These are phyloP conservation scores for Cryptosporidium tyzzeri DNA, from an alignment of 169 alveolate genomes.

Conservation along the genomic window DNA sequence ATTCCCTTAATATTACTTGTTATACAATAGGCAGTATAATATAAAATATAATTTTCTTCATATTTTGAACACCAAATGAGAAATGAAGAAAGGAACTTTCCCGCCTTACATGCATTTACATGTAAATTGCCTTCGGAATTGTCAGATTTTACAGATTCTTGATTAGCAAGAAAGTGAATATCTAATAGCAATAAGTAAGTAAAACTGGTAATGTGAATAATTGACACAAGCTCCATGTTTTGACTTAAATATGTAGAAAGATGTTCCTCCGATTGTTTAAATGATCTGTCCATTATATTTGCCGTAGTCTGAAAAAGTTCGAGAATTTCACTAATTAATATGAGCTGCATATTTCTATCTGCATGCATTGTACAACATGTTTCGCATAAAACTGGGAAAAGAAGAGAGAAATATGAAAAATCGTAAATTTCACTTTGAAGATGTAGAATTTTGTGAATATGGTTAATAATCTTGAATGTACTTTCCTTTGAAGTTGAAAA, in stretches of 20 bases:
- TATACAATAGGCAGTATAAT: conserved; percentile 53
- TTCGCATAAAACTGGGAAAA: conserved; percentile 65
- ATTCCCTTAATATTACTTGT: conserved; percentile 12
- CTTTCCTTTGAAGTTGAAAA: conserved; percentile 10
- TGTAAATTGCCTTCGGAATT: not conserved
- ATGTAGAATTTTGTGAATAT: conserved; percentile 18
- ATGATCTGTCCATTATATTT: not conserved
- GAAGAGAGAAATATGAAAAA: conserved; percentile 30
- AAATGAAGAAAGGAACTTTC: conserved; percentile 40
- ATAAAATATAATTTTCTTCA: conserved; percentile 28
- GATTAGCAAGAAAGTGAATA: conserved; percentile 17
- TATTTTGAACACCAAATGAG: conserved; percentile 52
- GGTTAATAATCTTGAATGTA: not conserved
- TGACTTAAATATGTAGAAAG: conserved; percentile 10
- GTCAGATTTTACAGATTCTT: not conserved
- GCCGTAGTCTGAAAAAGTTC: conserved; percentile 23
- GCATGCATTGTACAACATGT: conserved; percentile 56
- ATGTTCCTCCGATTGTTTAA: not conserved
- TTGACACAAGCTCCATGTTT: conserved; percentile 9
- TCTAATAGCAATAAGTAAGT: conserved; percentile 57
- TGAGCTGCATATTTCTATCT: not conserved
- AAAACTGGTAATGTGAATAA: conserved; percentile 48
- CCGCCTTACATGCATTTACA: not conserved
- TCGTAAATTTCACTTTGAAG: conserved; percentile 1
- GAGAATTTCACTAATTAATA: conserved; percentile 16